Evolutionary conservation across 768 basidiomycete genomes (phyloP).

Genomic region (Russula lepida): DNA sequence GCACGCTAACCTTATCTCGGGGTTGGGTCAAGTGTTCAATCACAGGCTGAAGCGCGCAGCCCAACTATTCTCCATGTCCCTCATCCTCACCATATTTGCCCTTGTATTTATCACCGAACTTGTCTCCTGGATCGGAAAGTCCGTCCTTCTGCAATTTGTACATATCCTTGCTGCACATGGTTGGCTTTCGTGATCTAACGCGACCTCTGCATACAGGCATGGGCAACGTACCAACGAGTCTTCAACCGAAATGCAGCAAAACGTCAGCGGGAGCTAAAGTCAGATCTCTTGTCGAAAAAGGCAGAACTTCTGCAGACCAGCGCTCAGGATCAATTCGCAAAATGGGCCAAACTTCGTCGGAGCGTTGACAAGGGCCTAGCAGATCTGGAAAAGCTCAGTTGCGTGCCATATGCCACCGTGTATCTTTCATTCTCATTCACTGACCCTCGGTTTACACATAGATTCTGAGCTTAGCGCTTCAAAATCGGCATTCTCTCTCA

Average conservation of each 20-base stretch:
- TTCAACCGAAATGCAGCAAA: constrained; percentile 48
- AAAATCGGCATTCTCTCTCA: constrained; percentile 67
- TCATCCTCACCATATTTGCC: constrained; percentile 73
- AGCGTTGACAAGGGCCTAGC: constrained; percentile 86
- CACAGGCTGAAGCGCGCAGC: not conserved
- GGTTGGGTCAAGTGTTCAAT: constrained; percentile 3
- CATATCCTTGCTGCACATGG: constrained; percentile 27
- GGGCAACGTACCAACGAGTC: constrained; percentile 57
- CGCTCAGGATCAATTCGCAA: constrained; percentile 96
- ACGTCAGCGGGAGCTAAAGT: constrained; percentile 65
- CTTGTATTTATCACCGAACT: constrained; percentile 78
- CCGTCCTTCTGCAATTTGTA: constrained; percentile 74
- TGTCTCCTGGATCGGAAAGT: constrained; percentile 82
- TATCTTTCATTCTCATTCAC: not conserved
- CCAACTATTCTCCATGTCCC: constrained; percentile 44
- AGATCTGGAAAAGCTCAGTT: constrained; percentile 90
- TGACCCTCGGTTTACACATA: constrained; percentile 26
- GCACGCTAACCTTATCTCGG: not conserved
- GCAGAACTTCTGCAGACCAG: constrained; percentile 83
- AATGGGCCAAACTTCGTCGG: constrained; percentile 91
- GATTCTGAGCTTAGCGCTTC: constrained; percentile 69
- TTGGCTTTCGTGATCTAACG: not conserved
- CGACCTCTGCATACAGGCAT: constrained; percentile 44
- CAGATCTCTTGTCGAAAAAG: constrained; percentile 71
- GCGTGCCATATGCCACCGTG: constrained; percentile 28